phyloP scores from a whole-genome alignment of 2,329 filamentous ascomycete species.

The Chalara sp. region DNA sequence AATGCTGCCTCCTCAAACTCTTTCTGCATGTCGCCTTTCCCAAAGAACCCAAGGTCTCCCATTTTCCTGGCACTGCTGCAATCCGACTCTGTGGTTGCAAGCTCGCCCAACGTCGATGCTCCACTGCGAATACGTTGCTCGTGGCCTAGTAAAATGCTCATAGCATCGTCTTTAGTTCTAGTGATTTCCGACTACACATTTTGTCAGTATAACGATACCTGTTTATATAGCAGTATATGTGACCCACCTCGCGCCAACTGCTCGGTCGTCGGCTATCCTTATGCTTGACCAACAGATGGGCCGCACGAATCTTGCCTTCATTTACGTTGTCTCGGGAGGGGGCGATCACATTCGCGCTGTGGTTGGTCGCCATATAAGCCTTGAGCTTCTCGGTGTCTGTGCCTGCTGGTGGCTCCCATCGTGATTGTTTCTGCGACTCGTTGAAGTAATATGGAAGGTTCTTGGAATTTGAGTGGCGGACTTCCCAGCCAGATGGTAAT shows the following conservation, averaged over 20 bases:
- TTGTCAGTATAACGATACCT: slow-evolving; percentile 5
- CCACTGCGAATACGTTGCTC: slow-evolving; percentile 71
- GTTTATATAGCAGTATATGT: not conserved
- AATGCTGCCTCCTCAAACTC: slow-evolving; percentile 97
- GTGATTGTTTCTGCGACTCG: slow-evolving; percentile 73
- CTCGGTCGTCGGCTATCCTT: slow-evolving; percentile 78
- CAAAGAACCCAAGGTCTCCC: slow-evolving; percentile 93
- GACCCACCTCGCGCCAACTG: slow-evolving; percentile 75
- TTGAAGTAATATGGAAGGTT: slow-evolving; percentile 99
- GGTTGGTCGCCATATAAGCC: slow-evolving; percentile 84
- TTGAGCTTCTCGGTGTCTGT: slow-evolving; percentile 92
- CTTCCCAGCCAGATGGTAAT: slow-evolving; percentile 84
- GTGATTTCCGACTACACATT: slow-evolving; percentile 64
- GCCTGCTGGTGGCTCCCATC: slow-evolving; percentile 87
- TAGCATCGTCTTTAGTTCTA: slow-evolving; percentile 79
- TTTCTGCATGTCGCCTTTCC: slow-evolving; percentile 93
- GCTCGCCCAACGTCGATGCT: slow-evolving; percentile 64
- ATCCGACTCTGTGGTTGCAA: slow-evolving; percentile 86
- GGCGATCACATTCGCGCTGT: slow-evolving; percentile 52
- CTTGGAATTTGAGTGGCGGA: slow-evolving; percentile 96
- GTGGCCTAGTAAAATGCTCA: slow-evolving; percentile 67
- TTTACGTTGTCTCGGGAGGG: slow-evolving; percentile 27
- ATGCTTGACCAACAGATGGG: slow-evolving; percentile 93
- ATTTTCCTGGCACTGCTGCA: slow-evolving; percentile 92
- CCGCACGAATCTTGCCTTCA: slow-evolving; percentile 82